These are phyloP conservation scores for Silene latifolia DNA, from an alignment of 148 eudicot species.

Conservation along the genomic window DNA sequence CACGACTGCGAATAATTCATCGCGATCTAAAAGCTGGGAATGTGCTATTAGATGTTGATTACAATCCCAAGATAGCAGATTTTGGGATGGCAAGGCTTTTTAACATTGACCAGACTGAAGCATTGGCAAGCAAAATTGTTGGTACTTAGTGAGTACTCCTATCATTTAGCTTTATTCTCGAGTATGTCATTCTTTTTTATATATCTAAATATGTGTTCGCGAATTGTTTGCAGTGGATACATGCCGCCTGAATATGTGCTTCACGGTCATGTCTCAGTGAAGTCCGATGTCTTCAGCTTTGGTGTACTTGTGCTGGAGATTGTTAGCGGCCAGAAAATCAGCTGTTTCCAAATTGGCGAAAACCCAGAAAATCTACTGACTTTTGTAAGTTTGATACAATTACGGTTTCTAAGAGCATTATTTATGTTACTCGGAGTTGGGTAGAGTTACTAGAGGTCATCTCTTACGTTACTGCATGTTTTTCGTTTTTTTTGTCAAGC, in stretches of 20 bases:
- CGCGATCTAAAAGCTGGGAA: constrained; percentile 43
- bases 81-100: constrained; percentile 47
- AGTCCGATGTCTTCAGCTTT: constrained; percentile 41
- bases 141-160: constrained; percentile 29
- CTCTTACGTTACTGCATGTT: too few relatives aligned
- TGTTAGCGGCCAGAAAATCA: constrained; percentile 31
- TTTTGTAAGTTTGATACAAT: constrained; percentile 20
- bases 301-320: constrained; percentile 42
- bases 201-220: too few relatives aligned
- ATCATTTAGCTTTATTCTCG: neutral
- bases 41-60: constrained; percentile 30
- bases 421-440: too few relatives aligned
- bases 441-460: neutral
- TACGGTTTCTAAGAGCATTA: neutral
- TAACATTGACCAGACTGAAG: constrained; percentile 24
- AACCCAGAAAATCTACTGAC: constrained; percentile 25
- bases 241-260: constrained; percentile 37
- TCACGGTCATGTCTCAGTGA: constrained; percentile 31
- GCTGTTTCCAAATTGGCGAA: constrained; percentile 18
- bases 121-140: constrained; percentile 30
- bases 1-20: constrained; percentile 35
- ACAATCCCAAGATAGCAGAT: constrained; percentile 47
- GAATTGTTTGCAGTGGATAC: constrained; percentile 31
- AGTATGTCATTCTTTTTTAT: neutral
- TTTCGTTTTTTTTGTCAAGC: too few relatives aligned